These are phyloP conservation scores for Brasilioporus rufonigricans DNA, from an alignment of 768 basidiomycete species.

Conservation along the genomic window DNA sequence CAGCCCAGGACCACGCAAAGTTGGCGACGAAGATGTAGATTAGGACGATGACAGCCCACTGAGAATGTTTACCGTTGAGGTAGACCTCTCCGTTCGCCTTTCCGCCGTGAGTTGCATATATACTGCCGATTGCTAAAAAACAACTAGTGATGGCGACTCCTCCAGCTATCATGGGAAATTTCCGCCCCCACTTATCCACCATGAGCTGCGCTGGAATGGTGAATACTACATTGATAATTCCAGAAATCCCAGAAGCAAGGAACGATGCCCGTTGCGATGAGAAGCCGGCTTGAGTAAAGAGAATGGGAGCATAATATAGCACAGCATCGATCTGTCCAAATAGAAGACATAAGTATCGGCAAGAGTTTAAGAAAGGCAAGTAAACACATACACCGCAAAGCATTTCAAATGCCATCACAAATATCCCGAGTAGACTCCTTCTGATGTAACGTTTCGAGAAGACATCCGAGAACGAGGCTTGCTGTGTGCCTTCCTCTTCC, in stretches of 20 bases:
- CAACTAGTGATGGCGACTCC: conserved; percentile 38
- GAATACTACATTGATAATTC: conserved; percentile 40
- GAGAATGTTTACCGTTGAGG: conserved; percentile 19
- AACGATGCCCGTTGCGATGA: conserved; percentile 45
- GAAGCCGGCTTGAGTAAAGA: conserved; percentile 53
- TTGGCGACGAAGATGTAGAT: conserved; percentile 47
- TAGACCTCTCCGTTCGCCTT: conserved; percentile 22
- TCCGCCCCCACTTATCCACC: conserved; percentile 39
- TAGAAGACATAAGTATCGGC: neutral
- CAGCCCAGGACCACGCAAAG: conserved; percentile 44
- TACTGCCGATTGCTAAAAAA: conserved; percentile 41
- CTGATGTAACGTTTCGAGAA: conserved; percentile 29
- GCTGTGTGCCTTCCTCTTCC: conserved; percentile 20
- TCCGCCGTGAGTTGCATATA: conserved; percentile 43
- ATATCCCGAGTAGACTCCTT: conserved; percentile 40
- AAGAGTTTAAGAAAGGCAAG: neutral
- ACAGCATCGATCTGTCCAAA: conserved; percentile 27
- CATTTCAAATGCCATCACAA: conserved; percentile 45
- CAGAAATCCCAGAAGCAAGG: conserved; percentile 49
- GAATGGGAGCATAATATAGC: conserved; percentile 42
- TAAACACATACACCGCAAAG: conserved; percentile 27
- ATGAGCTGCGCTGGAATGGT: conserved; percentile 39
- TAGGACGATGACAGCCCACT: conserved; percentile 43
- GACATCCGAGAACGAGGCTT: conserved; percentile 20
- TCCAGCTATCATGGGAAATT: conserved; percentile 39